Evolutionary conservation across 179 eudicot species (phyloP).

Genomic region (Spinacia oleracea): DNA sequence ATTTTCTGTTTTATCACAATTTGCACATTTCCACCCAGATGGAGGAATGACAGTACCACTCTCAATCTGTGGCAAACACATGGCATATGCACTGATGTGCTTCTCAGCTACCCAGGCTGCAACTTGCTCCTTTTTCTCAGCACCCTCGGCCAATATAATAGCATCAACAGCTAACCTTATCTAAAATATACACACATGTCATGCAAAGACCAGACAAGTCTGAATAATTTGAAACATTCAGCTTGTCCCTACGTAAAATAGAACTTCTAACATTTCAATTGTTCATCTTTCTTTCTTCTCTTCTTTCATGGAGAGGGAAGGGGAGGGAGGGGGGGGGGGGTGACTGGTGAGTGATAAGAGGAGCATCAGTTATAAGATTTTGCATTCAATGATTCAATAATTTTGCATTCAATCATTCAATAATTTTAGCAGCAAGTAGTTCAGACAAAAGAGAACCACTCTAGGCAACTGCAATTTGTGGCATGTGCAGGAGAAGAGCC

Average conservation of each 20-base stretch:
- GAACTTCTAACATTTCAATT: no score
- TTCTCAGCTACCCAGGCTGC: conserved; percentile 95
- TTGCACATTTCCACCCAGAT: conserved; percentile 91
- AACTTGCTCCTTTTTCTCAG: conserved; percentile 89
- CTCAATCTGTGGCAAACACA: conserved; percentile 65
- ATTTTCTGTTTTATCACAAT: conserved; percentile 90
- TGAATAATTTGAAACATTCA: not conserved
- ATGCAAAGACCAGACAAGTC: conserved; percentile 10
- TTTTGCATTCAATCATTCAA: no score
- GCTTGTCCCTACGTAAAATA: not conserved
- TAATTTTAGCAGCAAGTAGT: no score
- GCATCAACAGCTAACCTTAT: conserved; percentile 92
- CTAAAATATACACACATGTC: conserved; percentile 39
- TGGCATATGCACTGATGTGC: conserved; percentile 68
- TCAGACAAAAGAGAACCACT: not conserved
- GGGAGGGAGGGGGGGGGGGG: no score
- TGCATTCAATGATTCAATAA: no score
- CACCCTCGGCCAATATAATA: conserved; percentile 72
- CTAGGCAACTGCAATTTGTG: conserved; percentile 4
- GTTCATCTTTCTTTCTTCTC: no score
- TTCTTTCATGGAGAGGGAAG: no score
- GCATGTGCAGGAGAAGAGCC: not conserved
- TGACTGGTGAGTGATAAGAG: no score
- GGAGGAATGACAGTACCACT: conserved; percentile 78
- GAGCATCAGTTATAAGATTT: conserved; percentile 57